Percentiles rank a stretch among this genome's conserved stretches.
Conservation (phyloP, 352 stramenopile species). For the Pythium plurisporium region DNA sequence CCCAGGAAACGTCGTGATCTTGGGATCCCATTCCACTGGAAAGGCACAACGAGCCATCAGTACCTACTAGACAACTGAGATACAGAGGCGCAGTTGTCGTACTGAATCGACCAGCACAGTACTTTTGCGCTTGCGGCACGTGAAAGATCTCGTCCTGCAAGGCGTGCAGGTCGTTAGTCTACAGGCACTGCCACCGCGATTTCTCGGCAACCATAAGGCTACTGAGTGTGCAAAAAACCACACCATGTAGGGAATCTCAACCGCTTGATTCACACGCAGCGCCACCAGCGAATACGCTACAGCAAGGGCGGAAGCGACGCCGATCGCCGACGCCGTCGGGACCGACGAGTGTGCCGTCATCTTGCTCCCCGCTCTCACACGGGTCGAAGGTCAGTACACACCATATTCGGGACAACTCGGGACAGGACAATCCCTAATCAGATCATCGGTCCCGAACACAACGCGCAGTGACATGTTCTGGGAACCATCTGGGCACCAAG, state of each 20-base stretch:
- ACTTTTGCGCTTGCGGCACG: conserved; percentile 73
- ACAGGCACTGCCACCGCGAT: background rate
- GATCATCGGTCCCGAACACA: background rate
- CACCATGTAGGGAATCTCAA: conserved; percentile 65
- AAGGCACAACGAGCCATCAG: background rate
- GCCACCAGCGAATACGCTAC: conserved; percentile 28
- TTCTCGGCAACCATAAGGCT: background rate
- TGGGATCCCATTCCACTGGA: conserved; percentile 82
- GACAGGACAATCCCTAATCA: background rate
- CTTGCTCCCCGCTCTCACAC: background rate
- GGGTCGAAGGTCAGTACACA: no score
- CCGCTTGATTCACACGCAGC: conserved; percentile 31
- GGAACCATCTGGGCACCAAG: background rate
- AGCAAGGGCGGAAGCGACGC: conserved; percentile 16
- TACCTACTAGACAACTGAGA: background rate
- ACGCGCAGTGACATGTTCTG: no score
- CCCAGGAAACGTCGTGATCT: conserved; percentile 92
- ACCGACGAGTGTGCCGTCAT: no score
- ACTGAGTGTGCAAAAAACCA: background rate
- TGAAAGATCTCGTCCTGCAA: conserved; percentile 85
- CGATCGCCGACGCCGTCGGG: conserved; percentile 1
- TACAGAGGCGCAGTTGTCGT: conserved; percentile 6
- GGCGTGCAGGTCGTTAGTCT: background rate
- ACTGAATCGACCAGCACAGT: conserved; percentile 71
- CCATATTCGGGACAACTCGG: conserved; percentile 4